These are phyloP conservation scores for Vigna mungo DNA, from an alignment of 306 rosid genomes.

Conservation along the genomic window DNA sequence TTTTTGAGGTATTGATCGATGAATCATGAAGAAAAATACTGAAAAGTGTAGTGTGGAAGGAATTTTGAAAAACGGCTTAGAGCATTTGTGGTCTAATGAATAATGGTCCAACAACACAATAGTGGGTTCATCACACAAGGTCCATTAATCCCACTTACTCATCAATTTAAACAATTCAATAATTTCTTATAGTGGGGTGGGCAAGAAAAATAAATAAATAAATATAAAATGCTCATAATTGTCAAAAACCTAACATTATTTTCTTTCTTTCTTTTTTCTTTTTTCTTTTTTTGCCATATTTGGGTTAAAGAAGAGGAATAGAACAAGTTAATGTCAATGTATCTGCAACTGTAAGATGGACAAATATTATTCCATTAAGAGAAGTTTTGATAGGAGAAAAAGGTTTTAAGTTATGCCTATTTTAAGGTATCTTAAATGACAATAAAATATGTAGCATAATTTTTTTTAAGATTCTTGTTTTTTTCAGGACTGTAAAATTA, in stretches of 20 bases:
- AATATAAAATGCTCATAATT: neutral
- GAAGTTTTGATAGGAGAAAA: too few species aligned
- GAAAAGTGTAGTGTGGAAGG: neutral
- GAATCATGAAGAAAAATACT: neutral
- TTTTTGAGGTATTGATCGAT: neutral
- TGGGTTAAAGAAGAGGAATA: neutral
- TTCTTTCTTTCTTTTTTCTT: neutral
- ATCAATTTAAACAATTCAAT: neutral
- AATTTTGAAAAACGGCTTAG: neutral
- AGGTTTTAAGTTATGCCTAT: too few species aligned
- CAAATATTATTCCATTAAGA: neutral
- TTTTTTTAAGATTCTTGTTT: too few species aligned
- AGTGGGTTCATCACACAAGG: neutral
- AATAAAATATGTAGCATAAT: too few species aligned
- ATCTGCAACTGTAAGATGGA: neutral
- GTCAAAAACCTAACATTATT: neutral
- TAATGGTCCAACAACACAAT: slow-evolving; percentile 11
- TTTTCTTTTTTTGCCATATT: neutral
- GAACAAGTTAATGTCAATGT: neutral
- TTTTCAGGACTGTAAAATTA: too few species aligned
- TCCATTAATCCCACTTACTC: slow-evolving; percentile 32
- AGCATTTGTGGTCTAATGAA: slow-evolving; percentile 17
- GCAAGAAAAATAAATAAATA: neutral
- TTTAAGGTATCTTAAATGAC: too few species aligned
- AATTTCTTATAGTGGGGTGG: slow-evolving; percentile 3